A percentile compares a stretch with the other conserved stretches of the same genome.
Conservation (phyloP, 495 filamentous ascomycete species). For the Alectoria sarmentosa region DNA sequence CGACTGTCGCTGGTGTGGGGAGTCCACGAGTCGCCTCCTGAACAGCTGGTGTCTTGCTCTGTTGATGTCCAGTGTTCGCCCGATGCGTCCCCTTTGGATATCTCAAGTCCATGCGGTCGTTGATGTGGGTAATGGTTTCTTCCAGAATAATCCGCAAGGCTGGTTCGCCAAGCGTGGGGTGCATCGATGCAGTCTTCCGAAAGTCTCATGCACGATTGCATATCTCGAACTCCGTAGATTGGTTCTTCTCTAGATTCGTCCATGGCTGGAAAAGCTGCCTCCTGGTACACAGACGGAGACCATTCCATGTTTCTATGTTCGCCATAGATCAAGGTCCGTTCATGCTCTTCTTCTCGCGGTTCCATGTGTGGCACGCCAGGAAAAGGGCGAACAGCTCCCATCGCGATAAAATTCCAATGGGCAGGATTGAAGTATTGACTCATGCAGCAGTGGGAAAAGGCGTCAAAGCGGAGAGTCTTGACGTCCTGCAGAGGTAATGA, state of each 20-base stretch:
- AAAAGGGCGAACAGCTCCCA: conserved; percentile 11
- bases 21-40: conserved; percentile 15
- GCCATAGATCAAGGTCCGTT: conserved; percentile 2
- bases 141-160: conserved; percentile 2
- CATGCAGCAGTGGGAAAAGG: conserved; percentile 4
- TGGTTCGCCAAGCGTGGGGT: conserved; percentile 15
- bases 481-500: not conserved
- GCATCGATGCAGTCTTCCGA: conserved; percentile 14
- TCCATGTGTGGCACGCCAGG: conserved; percentile 8
- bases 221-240: conserved; percentile 1
- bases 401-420: not conserved
- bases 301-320: not conserved
- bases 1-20: conserved; percentile 17
- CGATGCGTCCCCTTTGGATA: conserved; percentile 2
- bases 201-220: conserved; percentile 3
- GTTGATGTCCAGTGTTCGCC: conserved; percentile 6
- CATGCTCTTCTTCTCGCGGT: conserved; percentile 3
- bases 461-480: not conserved
- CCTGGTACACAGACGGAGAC: conserved; percentile 7
- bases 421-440: not conserved
- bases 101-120: conserved; percentile 11
- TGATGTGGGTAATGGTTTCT: not conserved
- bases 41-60: conserved; percentile 18
- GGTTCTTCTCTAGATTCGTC: conserved; percentile 2
- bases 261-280: not conserved